Percentiles rank a stretch among this genome's conserved stretches.
Evolutionary conservation across 176 grass and related monocot species (phyloP).

Genomic region (Avena sativa): DNA sequence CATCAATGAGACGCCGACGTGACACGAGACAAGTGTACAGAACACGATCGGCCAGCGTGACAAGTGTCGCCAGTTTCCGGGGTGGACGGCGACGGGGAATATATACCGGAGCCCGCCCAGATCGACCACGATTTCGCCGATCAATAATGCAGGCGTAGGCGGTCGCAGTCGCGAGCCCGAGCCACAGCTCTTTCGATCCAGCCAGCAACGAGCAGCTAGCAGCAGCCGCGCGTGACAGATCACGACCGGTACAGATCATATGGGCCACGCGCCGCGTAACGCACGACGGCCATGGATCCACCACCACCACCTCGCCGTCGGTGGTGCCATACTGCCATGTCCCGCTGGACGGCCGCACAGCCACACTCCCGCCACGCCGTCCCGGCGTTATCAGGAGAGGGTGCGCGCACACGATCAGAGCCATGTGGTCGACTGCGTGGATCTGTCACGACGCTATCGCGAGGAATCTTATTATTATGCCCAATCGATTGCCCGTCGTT

Average conservation of each 20-base stretch:
- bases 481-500: background rate
- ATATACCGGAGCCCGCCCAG: background rate
- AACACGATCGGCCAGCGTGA: background rate
- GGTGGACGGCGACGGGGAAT: background rate
- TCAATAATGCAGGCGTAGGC: background rate
- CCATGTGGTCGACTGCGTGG: too few species aligned
- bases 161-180: background rate
- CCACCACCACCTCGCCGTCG: background rate
- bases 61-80: background rate
- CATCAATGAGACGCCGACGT: too few species aligned
- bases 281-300: constrained; percentile 1
- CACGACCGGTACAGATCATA: background rate
- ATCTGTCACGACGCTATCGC: background rate
- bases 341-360: background rate
- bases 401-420: background rate
- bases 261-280: background rate
- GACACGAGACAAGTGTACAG: too few species aligned
- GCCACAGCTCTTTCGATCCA: background rate
- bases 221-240: background rate
- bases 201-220: background rate
- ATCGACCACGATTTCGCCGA: background rate
- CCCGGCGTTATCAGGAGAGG: background rate
- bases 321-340: background rate
- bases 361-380: background rate
- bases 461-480: background rate